Evolutionary conservation across 805 yeast species (phyloP), one percentile per base, ranked within the genome.

Genomic region (Starmera quercuum): DNA sequence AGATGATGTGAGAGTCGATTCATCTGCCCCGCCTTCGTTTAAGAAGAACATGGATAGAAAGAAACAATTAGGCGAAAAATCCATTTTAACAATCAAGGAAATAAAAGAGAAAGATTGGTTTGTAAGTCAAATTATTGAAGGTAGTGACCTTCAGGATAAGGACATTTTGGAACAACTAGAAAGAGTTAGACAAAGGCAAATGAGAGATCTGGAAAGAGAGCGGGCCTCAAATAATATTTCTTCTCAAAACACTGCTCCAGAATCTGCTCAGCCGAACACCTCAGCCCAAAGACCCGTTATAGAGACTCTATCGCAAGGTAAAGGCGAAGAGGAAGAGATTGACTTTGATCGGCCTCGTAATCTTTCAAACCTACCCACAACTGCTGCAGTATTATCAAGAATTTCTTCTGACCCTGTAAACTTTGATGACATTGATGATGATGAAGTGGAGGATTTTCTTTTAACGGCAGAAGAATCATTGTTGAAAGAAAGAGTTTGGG

Each of bases 401-500:
- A 64, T 84, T 3, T 56, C 73, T 0, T 83, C 81, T 20, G 79
- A 74, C 31, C 76, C 74, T 1, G 80, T 71, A 2, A 64, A 75
- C 32, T 64, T 81, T 29, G 76, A 78, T 7, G 95, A 86, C 47
- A 81, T 81, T 5, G 94, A 84, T 44, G 97, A 87, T 51, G 90
- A 78, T 11, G 95, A 86, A 44, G 64, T 85, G 10, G 75, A 74
- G 5, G 59, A 63, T 0, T 66, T 78, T 22, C 50, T 84, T 28
- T 63, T 92, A 31, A 68, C 73, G 3, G 77, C 71, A 34, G 86
- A 79, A 32, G 96, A 88, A 41, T 68, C 78, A 9, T 68, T 62
- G 36, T 53, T 80, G 42, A 92, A 90, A 55, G 88, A 86, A 45
- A 68, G 82, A 39, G 74, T 88, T 4, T 92, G 98, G 97, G 77